Base-by-base conservation (phyloP, 192 early-diverging fungal species). In the Haplosporangium gracile region DNA sequence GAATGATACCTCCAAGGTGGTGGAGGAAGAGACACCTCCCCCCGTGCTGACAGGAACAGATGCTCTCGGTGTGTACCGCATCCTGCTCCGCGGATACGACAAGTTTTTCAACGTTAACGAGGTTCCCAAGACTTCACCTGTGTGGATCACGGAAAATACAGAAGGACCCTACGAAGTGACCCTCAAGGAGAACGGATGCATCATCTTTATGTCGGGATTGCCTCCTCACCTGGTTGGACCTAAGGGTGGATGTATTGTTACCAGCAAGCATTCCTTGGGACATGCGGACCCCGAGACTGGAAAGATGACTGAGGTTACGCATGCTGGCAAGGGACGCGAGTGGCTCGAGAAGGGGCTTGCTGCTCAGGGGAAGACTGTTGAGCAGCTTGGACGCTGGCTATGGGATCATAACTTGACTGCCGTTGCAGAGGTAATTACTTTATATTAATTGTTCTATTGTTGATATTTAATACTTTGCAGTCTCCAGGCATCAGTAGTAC, bases 181-280 rank as follows among this genome's bases (percentile, higher is more conserved):
- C 0, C 90, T 97, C 36, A 99, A 99, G 89, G 98, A 99, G 85
- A 98, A 99, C 83, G 98, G 98, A 16, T 99, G 97, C 82, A 95
- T 99, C 77, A 97, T 98, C 74, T 95, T 97, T 42, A 94, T 96
- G 55, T 83, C 95, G 4, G 89, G 89, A 39, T 73, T 90, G 47
- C 79, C 78, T 20, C 84, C 84, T 45, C 60, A 80, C 18, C 71
- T 86, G 8, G 94, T 92, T 32, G 92, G 95, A 47, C 89, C 89
- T 3, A 88, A 91, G 34, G 86, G 86, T 47, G 80, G 90, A 22
- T 86, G 97, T 32, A 51, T 99, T 47, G 97, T 98, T 4, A 97
- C 96, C 29, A 97, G 96, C 70, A 99, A 99, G 89, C 97, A 99
- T 82, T 90, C 91, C 10, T 42, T 95, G 10, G 92, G 91, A 26